phyloP scores from a whole-genome alignment of 2,329 filamentous ascomycete genomes.

The Beauveria bassiana region DNA sequence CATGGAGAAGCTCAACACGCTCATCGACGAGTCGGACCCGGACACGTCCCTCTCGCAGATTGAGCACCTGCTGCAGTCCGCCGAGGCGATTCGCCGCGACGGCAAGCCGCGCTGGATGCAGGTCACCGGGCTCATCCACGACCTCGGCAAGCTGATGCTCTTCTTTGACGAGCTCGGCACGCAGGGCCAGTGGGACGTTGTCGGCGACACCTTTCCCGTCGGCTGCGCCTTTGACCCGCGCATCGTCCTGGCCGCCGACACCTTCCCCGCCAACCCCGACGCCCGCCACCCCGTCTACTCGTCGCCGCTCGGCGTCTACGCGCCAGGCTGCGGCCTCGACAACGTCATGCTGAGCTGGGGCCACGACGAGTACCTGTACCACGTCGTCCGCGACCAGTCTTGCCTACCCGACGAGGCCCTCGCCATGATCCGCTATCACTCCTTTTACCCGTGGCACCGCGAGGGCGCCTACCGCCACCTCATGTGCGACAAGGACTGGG shows the following conservation, averaged over 20 bases:
- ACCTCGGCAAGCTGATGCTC: slow-evolving; percentile 72
- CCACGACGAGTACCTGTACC: slow-evolving; percentile 82
- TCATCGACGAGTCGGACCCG: slow-evolving; percentile 86
- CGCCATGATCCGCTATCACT: slow-evolving; percentile 90
- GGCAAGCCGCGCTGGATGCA: slow-evolving; percentile 80
- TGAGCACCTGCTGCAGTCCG: slow-evolving; percentile 80
- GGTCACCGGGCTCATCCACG: slow-evolving; percentile 68
- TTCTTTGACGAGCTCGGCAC: slow-evolving; percentile 59
- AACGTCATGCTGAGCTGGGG: slow-evolving; percentile 89
- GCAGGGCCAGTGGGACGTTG: slow-evolving; percentile 88
- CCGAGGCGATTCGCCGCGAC: slow-evolving; percentile 82
- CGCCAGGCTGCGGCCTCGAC: slow-evolving; percentile 69
- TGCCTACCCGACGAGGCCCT: slow-evolving; percentile 72
- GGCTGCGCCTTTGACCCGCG: slow-evolving; percentile 66
- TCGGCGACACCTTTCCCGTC: slow-evolving; percentile 78
- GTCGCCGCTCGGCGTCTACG: slow-evolving; percentile 74
- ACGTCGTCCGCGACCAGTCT: slow-evolving; percentile 76
- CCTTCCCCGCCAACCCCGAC: slow-evolving; percentile 73
- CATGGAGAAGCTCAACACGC: slow-evolving; percentile 84
- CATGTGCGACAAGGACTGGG: slow-evolving; percentile 75
- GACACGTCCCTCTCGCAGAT: slow-evolving; percentile 84
- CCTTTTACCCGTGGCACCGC: slow-evolving; percentile 86
- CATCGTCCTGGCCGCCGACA: slow-evolving; percentile 69
- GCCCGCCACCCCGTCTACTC: slow-evolving; percentile 61
- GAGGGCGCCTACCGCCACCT: slow-evolving; percentile 73